Evolutionary conservation across 108 stramenopile genomes (phyloP).

Genomic region (Pseudonitzschia multistriata): DNA sequence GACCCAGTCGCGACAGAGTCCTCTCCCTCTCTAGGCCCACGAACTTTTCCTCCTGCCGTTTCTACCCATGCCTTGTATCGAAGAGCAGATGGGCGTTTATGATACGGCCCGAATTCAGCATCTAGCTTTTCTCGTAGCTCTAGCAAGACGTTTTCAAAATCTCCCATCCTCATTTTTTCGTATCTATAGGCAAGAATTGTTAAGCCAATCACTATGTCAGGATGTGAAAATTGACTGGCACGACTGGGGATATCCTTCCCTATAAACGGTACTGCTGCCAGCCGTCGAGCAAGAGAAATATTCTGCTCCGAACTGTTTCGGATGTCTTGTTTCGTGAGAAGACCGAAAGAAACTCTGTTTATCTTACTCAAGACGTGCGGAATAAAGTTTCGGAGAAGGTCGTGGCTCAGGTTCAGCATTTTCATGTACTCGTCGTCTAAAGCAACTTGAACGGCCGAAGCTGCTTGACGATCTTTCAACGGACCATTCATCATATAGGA

Average conservation of each 20-base stretch:
- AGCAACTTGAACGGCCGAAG: conserved; percentile 85
- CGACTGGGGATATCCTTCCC: conserved; percentile 98
- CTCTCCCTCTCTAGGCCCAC: conserved; percentile 83
- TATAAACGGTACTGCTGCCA: conserved; percentile 97
- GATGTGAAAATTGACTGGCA: conserved; percentile 97
- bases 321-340: conserved; percentile 73
- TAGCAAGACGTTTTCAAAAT: conserved; percentile 85
- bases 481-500: conserved; percentile 93
- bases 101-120: conserved; percentile 93
- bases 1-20: conserved; percentile 26
- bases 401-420: conserved; percentile 95
- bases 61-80: conserved; percentile 93
- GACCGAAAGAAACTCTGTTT: conserved; percentile 96
- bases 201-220: conserved; percentile 98
- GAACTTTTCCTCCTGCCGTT: conserved; percentile 92
- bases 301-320: conserved; percentile 73
- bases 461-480: conserved; percentile 65
- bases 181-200: conserved; percentile 96
- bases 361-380: conserved; percentile 95
- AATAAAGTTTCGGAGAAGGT: conserved; percentile 87
- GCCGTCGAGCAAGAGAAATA: conserved; percentile 87
- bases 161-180: conserved; percentile 91
- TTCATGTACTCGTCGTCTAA: conserved; percentile 98
- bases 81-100: conserved; percentile 91
- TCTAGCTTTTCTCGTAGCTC: conserved; percentile 91